Base-by-base conservation (phyloP, 2,329 filamentous ascomycete species). In the Aspergillus caelatus region DNA sequence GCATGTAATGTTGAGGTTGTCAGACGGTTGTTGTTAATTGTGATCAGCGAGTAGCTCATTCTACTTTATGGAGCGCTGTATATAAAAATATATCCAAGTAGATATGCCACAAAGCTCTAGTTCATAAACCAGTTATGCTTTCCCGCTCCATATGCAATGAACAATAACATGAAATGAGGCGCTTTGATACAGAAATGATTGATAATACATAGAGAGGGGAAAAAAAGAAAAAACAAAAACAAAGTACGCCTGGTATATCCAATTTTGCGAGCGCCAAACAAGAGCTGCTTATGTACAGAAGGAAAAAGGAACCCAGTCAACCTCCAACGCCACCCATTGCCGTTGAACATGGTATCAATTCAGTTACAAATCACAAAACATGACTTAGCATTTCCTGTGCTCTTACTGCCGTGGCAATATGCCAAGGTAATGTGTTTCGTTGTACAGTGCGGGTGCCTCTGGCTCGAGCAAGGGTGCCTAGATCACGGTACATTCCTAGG, bases 351-450 rank as follows among this genome's bases (percentile, higher is more conserved):
- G 50, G 57, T 65, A 48, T 48, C 57, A 48, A 57, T 53, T 41
- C 36, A 52, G 46, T 32, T 30, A 54, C 50, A 41, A 32, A 64
- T 76, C 67, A 81, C 63, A 80, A 70, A 70, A 78, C 72, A 72
- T 77, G 77, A 66, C 77, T 79, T 63, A 81, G 62, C 54, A 79
- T 69, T 68, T 80, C 75, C 64, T 80, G 78, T 36, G 78, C 79
- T 67, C 75, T 78, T 30, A 79, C 70, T 45, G 79, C 79, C 0
- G 80, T 81, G 34, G 78, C 79, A 61, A 83, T 77, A 69, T 83
- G 82, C 80, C 80, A 83, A 32, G 82, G 82, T 48, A 83, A 62
- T n/a, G 79, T 73, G 58, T 77, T 78, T n/a, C 69, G 69, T 63
- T 77, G 75, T 43, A 78, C 76, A 65, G 77, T 77, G 53, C 75